These are phyloP conservation scores for Ananas comosus DNA, from an alignment of 176 grass and related monocot species.

Conservation along the genomic window DNA sequence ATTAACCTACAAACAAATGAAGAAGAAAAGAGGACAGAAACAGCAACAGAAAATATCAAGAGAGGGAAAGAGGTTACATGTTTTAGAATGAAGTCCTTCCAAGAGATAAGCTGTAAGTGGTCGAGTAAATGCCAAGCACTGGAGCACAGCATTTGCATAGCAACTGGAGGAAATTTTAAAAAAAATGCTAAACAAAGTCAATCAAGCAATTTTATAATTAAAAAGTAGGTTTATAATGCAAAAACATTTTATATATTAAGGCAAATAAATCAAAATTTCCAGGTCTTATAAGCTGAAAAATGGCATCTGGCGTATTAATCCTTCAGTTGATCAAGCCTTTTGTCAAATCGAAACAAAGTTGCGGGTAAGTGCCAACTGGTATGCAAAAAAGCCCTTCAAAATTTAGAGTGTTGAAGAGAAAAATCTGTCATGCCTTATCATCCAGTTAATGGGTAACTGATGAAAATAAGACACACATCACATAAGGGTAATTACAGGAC, in stretches of 20 bases:
- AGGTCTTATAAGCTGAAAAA: background rate
- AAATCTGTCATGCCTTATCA: background rate
- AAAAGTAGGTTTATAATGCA: conserved; percentile 12
- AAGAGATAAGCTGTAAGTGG: conserved; percentile 71
- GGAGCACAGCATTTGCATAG: conserved; percentile 88
- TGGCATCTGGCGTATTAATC: too few relatives aligned
- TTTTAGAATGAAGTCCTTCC: conserved; percentile 69
- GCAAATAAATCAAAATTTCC: background rate
- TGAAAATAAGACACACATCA: background rate
- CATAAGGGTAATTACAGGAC: background rate
- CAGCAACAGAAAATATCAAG: conserved; percentile 1
- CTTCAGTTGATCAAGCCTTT: too few relatives aligned
- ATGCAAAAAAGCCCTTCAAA: too few relatives aligned
- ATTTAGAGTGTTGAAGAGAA: background rate
- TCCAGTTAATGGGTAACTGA: background rate
- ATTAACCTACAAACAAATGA: conserved; percentile 2
- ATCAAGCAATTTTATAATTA: conserved; percentile 16
- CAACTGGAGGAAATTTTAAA: conserved; percentile 55
- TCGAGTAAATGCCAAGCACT: conserved; percentile 88
- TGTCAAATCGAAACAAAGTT: too few relatives aligned
- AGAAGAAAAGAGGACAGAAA: background rate
- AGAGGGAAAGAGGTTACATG: conserved; percentile 40
- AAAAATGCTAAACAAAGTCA: conserved; percentile 18
- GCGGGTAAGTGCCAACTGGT: too few relatives aligned
- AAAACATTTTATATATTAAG: too few relatives aligned